Base-by-base conservation (phyloP, 2,329 filamentous ascomycete species). In the Sarocladium strictum region DNA sequence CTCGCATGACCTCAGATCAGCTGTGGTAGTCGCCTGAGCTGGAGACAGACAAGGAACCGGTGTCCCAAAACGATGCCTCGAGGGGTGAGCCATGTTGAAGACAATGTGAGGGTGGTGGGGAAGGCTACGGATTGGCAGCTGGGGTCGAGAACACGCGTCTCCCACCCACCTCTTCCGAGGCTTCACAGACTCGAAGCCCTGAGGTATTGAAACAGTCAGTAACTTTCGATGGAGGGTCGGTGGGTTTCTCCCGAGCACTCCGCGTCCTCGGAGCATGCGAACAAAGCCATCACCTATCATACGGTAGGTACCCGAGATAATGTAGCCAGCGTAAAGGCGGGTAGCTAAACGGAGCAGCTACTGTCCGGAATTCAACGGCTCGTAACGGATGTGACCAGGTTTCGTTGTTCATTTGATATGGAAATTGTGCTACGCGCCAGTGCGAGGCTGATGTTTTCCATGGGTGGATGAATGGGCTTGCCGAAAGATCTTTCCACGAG, bases 91-190 rank as follows among this genome's bases (percentile, higher is more conserved):
- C 43, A 47, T 29, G 12, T 26, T 3, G 43, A 43, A 7, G 21
- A 43, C 40, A 15, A 29, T 7, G n/a, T n/a, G n/a, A n/a, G 26
- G 47, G 17, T 17, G 47, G 47, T 51, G 47, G 47, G 29, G 47
- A 35, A 35, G 47, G 47, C 47, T 51, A 19, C 47, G 47, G 47
- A 35, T 51, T 35, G 27, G 27, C n/a, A 51, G 15, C 27, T 6
- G 23, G 15, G 27, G 47, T 51, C 47, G 27, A 51, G 47, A 51
- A 32, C 47, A 51, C 47, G 47, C 47, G 47, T 51, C 47, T 17
- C 47, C 27, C 29, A 51, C 47, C 47, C 47, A 33, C 47, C 43
- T 49, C 23, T 47, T 47, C 43, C 43, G 43, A 26, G 43, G 24
- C 15, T 24, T 21, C 17, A 38, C 35, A 15, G n/a, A 5, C n/a